phyloP scores from a whole-genome alignment of 2,329 filamentous ascomycete species.

The Fusarium hainanense region DNA sequence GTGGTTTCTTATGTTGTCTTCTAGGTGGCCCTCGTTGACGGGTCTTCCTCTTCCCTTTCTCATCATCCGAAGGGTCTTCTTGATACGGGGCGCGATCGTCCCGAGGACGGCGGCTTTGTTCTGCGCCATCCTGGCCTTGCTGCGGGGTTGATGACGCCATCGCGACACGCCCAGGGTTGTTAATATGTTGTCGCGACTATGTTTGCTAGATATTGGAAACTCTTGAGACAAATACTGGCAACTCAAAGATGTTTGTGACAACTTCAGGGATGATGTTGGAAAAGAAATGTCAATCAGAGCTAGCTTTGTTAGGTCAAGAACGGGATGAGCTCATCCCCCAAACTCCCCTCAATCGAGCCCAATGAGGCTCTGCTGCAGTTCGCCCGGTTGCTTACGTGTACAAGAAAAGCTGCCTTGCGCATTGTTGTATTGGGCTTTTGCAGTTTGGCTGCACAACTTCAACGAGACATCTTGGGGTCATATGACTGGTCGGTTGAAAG shows the following conservation, averaged over 20 bases:
- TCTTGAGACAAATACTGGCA: neutral
- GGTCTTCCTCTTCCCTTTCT: neutral
- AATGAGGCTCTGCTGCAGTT: slow-evolving; percentile 23
- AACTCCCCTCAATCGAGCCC: neutral
- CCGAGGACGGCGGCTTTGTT: neutral
- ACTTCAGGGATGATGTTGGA: neutral
- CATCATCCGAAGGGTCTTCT: neutral
- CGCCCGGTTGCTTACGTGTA: slow-evolving; percentile 17
- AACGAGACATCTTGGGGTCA: neutral
- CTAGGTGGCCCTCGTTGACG: neutral
- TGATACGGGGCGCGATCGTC: neutral
- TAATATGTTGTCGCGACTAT: neutral
- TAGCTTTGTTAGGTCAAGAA: neutral
- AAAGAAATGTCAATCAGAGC: neutral
- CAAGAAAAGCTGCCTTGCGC: slow-evolving; percentile 6
- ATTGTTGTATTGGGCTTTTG: neutral
- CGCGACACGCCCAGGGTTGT: neutral
- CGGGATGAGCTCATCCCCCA: neutral
- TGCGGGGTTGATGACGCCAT: slow-evolving; percentile 22
- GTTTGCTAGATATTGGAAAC: too few species aligned
- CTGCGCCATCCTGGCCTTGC: slow-evolving; percentile 1
- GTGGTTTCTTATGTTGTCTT: neutral
- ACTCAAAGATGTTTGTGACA: neutral
- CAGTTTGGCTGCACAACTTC: neutral
- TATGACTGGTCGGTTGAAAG: neutral